Conservation (phyloP, 306 rosid genomes). For the Delonix regia region DNA sequence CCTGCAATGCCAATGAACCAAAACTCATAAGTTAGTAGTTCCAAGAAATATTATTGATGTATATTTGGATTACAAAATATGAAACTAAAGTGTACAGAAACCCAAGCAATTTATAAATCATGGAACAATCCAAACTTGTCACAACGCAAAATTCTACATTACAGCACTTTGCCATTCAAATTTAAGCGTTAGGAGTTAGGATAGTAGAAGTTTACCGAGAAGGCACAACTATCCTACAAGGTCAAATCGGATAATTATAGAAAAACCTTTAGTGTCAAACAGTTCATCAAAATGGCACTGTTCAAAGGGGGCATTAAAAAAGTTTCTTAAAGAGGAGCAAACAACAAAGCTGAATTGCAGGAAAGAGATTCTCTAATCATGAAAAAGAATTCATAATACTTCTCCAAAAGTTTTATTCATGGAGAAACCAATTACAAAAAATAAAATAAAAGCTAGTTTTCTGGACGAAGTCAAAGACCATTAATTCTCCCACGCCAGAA, state of each 20-base stretch:
- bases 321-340: not conserved
- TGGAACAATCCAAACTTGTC: not conserved
- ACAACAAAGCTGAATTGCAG: slow-evolving; percentile 21
- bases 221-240: not conserved
- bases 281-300: not conserved
- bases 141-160: not conserved
- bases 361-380: not conserved
- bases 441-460: not conserved
- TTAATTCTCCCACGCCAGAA: not conserved
- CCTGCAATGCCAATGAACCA: slow-evolving; percentile 35
- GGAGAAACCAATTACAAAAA: not conserved
- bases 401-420: slow-evolving; percentile 10
- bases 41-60: not conserved
- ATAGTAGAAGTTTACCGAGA: not conserved
- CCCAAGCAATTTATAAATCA: not conserved
- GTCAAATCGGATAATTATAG: not conserved
- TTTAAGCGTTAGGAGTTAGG: not conserved
- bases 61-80: not conserved
- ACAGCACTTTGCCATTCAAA: slow-evolving; percentile 18
- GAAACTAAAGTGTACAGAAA: not conserved
- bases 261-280: slow-evolving; percentile 19
- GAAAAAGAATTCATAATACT: not conserved
- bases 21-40: slow-evolving; percentile 26
- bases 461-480: not conserved
- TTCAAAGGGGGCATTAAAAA: not conserved